Conservation (phyloP, 2,329 filamentous ascomycete genomes). For the Colletotrichum lentis region DNA sequence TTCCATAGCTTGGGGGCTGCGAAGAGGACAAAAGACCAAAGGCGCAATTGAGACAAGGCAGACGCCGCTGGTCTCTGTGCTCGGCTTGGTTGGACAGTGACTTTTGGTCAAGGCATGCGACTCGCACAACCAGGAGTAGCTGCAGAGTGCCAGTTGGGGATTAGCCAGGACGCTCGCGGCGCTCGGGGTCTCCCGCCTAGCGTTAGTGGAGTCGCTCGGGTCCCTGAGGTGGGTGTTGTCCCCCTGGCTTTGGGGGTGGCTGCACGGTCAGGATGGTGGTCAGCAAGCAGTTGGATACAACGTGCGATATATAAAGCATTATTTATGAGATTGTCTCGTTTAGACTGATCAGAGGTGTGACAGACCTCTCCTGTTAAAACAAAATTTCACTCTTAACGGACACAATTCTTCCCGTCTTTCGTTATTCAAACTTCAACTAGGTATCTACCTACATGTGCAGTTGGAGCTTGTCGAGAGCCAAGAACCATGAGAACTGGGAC, state of each 20-base stretch:
- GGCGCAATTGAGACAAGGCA: not conserved
- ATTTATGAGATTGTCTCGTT: not conserved
- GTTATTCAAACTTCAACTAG: too few species aligned
- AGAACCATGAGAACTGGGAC: not conserved
- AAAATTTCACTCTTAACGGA: not conserved
- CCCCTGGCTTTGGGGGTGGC: not conserved
- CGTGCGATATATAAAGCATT: not conserved
- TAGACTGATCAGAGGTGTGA: too few species aligned
- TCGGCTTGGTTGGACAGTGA: not conserved
- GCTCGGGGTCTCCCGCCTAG: not conserved
- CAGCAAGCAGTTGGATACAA: not conserved
- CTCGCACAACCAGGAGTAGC: not conserved
- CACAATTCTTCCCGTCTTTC: too few species aligned
- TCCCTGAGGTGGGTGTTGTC: not conserved
- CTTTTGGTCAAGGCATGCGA: not conserved
- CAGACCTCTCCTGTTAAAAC: too few species aligned
- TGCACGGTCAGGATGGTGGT: not conserved
- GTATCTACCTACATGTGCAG: not conserved
- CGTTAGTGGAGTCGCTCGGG: slow-evolving; percentile 4
- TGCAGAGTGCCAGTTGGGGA: not conserved
- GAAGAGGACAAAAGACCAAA: not conserved
- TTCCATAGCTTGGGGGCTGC: not conserved
- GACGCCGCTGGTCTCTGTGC: not conserved
- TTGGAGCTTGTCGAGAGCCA: not conserved
- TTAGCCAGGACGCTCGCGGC: not conserved